Conservation (phyloP, 768 basidiomycete species). For the Kwoniella heveanensis region DNA sequence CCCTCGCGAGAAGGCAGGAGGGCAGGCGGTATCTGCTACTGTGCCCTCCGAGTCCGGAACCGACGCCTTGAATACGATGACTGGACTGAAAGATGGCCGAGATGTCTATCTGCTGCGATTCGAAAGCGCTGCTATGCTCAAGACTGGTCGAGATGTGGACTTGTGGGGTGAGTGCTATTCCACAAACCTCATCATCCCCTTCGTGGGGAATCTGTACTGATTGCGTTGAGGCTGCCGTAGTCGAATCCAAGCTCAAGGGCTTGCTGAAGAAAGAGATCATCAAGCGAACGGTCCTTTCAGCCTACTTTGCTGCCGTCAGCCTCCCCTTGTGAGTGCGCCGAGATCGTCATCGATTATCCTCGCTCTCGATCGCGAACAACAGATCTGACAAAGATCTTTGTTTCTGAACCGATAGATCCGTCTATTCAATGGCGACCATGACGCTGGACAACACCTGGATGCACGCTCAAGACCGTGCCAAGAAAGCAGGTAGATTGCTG, state of each 20-base stretch:
- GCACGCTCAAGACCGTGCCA: slow-evolving; percentile 57
- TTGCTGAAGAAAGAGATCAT: slow-evolving; percentile 57
- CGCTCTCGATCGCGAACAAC: too few species aligned
- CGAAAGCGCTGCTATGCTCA: slow-evolving; percentile 52
- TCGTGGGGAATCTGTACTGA: too few species aligned
- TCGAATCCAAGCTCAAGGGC: slow-evolving; percentile 53
- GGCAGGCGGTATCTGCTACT: not conserved
- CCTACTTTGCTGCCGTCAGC: slow-evolving; percentile 57
- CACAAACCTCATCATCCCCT: too few species aligned
- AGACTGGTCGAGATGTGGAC: slow-evolving; percentile 47
- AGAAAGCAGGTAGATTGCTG: slow-evolving; percentile 59
- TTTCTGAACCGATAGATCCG: slow-evolving; percentile 31
- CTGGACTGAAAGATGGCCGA: slow-evolving; percentile 46
- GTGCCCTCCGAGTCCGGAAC: not conserved
- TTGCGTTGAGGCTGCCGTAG: too few species aligned
- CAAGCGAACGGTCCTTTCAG: slow-evolving; percentile 58
- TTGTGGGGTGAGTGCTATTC: slow-evolving; percentile 39
- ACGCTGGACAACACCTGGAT: slow-evolving; percentile 55
- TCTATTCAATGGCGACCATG: slow-evolving; percentile 54
- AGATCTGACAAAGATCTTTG: too few species aligned
- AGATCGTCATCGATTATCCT: too few species aligned
- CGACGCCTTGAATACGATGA: not conserved
- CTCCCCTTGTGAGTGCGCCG: slow-evolving; percentile 44
- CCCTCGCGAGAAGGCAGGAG: slow-evolving; percentile 4
- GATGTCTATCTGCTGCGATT: slow-evolving; percentile 58